phyloP scores from a whole-genome alignment of 192 early-diverging fungal genomes.

The Mortierella hygrophila region DNA sequence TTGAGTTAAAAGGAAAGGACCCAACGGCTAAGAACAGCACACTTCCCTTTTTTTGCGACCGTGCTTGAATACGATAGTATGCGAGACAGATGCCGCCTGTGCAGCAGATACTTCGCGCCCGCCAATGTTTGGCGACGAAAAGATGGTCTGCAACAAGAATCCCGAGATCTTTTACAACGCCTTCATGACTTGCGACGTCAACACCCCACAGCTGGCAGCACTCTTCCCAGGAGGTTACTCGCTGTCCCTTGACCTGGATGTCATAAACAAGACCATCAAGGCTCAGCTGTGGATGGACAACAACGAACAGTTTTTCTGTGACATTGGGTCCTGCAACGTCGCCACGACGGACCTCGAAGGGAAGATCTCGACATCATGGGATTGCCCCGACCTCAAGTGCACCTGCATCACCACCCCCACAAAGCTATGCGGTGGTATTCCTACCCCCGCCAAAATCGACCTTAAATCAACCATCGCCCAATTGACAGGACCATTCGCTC shows the following conservation, averaged over 20 bases:
- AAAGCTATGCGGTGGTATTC: conserved; percentile 14
- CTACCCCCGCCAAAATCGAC: conserved; percentile 47
- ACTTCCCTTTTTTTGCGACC: neutral
- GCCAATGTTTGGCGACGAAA: conserved; percentile 43
- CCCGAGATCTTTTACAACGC: conserved; percentile 57
- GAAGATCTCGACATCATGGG: conserved; percentile 41
- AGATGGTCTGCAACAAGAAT: conserved; percentile 65
- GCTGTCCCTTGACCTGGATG: conserved; percentile 56
- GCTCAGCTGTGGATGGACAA: conserved; percentile 64
- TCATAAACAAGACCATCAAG: conserved; percentile 32
- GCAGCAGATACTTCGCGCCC: conserved; percentile 19
- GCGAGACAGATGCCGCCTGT: conserved; percentile 61
- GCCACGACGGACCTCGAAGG: conserved; percentile 26
- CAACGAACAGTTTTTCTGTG: conserved; percentile 66
- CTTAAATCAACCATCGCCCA: conserved; percentile 24
- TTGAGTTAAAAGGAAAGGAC: neutral
- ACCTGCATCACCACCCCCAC: conserved; percentile 41
- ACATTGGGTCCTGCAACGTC: conserved; percentile 55
- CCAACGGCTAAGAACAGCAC: neutral
- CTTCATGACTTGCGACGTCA: conserved; percentile 59
- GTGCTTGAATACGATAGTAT: conserved; percentile 11
- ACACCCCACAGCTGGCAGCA: conserved; percentile 35
- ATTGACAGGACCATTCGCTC: conserved; percentile 44
- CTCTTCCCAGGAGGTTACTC: conserved; percentile 58
- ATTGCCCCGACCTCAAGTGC: conserved; percentile 61